Percentiles rank a stretch among this genome's conserved stretches.
Evolutionary conservation across 495 filamentous ascomycete genomes (phyloP).

Genomic region (Achaetomiella virescens): DNA sequence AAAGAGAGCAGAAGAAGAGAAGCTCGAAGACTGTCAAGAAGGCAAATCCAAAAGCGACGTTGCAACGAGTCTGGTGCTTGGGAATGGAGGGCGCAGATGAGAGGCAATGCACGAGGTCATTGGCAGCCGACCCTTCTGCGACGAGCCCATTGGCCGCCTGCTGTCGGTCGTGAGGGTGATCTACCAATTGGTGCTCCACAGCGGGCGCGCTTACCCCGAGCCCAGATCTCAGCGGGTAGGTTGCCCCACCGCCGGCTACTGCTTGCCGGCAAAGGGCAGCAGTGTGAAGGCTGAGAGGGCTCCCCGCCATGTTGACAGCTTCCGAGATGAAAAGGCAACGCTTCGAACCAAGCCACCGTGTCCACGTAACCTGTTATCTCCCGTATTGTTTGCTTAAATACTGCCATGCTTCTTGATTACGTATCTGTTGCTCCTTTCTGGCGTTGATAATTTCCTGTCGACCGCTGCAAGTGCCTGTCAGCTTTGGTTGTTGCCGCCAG

Average conservation of each 20-base stretch:
- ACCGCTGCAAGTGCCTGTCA: too few relatives aligned
- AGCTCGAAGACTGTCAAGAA: neutral
- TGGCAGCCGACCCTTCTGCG: slow-evolving; percentile 1
- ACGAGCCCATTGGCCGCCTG: slow-evolving; percentile 1
- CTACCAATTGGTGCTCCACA: slow-evolving; percentile 5
- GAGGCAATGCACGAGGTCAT: slow-evolving; percentile 6
- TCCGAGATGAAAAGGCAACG: too few relatives aligned
- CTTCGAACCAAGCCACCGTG: too few relatives aligned
- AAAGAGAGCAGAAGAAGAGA: slow-evolving; percentile 6
- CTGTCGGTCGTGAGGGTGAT: slow-evolving; percentile 3
- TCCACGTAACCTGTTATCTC: too few relatives aligned
- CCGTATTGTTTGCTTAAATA: too few relatives aligned
- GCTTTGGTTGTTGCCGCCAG: too few relatives aligned
- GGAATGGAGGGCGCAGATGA: slow-evolving; percentile 1
- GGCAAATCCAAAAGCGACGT: too few relatives aligned
- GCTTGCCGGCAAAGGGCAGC: slow-evolving; percentile 2
- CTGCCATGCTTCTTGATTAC: too few relatives aligned
- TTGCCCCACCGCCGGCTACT: slow-evolving; percentile 1
- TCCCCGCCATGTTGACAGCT: too few relatives aligned
- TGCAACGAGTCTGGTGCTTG: neutral
- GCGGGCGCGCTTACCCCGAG: slow-evolving; percentile 1
- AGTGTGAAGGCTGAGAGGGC: too few relatives aligned
- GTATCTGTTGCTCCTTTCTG: too few relatives aligned
- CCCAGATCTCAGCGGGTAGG: slow-evolving; percentile 3
- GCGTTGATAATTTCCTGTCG: too few relatives aligned